Evolutionary conservation across 495 filamentous ascomycete genomes (phyloP).

Genomic region (Chaetomium cochliodes): DNA sequence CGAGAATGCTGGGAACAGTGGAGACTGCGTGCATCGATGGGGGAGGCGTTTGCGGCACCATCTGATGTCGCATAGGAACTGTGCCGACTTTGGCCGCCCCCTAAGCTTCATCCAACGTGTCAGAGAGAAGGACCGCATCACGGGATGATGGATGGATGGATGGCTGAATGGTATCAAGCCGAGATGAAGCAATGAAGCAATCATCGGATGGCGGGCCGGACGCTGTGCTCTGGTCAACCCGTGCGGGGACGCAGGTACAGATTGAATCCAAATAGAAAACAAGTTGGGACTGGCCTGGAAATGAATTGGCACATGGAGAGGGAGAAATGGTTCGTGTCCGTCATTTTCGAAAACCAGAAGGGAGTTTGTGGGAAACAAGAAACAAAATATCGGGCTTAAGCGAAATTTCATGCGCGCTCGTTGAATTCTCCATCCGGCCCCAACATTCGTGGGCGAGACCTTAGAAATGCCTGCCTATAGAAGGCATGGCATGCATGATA

Average conservation of each 20-base stretch:
- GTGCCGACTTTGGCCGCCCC: conserved; percentile 10
- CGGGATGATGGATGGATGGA: not conserved
- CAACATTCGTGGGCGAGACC: conserved; percentile 13
- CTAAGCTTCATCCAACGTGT: not conserved
- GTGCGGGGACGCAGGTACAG: conserved; percentile 27
- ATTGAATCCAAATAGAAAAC: conserved; percentile 8
- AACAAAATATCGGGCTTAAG: conserved; percentile 3
- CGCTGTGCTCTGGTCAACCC: not conserved
- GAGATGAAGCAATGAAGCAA: conserved; percentile 23
- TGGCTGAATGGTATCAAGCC: not conserved
- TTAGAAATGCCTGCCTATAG: too few relatives aligned
- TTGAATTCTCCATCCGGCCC: not conserved
- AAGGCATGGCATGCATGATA: too few relatives aligned
- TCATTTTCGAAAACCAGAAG: not conserved
- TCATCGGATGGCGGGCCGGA: conserved; percentile 14
- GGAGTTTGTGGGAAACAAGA: not conserved
- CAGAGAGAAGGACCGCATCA: not conserved
- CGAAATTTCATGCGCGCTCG: not conserved
- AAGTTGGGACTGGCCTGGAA: not conserved
- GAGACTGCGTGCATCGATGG: not conserved
- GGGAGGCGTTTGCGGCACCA: conserved; percentile 12
- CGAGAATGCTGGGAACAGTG: not conserved
- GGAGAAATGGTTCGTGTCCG: not conserved
- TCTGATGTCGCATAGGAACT: not conserved
- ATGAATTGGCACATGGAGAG: conserved; percentile 12